Percentiles rank a stretch among this genome's conserved stretches.
Conservation (phyloP, 768 basidiomycete species). For the Candolleomyces eurysporus region DNA sequence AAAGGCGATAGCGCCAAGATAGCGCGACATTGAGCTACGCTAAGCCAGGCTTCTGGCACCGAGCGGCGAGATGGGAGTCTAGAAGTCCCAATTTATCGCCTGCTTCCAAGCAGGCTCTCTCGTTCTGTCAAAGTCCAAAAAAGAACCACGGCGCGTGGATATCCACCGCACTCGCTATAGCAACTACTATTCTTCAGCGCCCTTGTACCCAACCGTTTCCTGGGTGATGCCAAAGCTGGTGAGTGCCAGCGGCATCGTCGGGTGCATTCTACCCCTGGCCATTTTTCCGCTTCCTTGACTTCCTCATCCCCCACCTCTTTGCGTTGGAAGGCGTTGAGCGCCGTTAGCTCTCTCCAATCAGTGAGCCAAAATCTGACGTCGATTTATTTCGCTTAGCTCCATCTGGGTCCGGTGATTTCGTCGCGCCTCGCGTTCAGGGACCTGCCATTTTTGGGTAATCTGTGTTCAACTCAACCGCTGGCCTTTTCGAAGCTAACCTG, state of each 20-base stretch:
- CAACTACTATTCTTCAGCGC: background rate
- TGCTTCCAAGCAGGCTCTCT: too few relatives aligned
- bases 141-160: background rate
- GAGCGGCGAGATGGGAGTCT: too few relatives aligned
- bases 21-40: too few relatives aligned
- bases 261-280: too few relatives aligned
- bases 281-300: background rate
- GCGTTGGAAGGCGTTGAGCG: background rate
- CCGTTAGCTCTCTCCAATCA: too few relatives aligned
- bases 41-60: too few relatives aligned
- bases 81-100: too few relatives aligned
- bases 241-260: background rate
- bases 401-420: conserved; percentile 1
- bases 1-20: too few relatives aligned
- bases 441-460: conserved; percentile 5
- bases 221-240: background rate
- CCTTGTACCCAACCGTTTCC: conserved; percentile 1
- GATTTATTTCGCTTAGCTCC: background rate
- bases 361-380: background rate
- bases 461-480: conserved; percentile 2
- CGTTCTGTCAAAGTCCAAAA: too few relatives aligned
- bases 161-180: background rate
- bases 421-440: conserved; percentile 3
- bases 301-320: background rate
- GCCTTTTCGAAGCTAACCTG: background rate